Evolutionary conservation across 1,284 basidiomycete species (phyloP).

Genomic region (Tremellales sp.): DNA sequence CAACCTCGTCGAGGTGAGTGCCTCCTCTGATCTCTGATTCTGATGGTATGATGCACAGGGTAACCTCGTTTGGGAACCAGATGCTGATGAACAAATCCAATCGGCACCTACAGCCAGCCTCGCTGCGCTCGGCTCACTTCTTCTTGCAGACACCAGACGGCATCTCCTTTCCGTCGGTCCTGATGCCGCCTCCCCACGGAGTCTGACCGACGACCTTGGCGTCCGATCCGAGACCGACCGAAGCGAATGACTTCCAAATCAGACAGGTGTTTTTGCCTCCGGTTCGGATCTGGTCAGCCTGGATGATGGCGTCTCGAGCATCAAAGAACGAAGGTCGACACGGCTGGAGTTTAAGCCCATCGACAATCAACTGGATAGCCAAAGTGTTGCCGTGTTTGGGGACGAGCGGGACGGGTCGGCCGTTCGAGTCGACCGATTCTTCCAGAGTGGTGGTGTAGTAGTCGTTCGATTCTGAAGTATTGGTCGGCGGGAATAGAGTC

Average conservation of each 20-base stretch:
- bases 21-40: no score
- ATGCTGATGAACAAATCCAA: background rate
- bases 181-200: slow-evolving; percentile 89
- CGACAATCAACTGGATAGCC: slow-evolving; percentile 76
- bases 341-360: slow-evolving; percentile 90
- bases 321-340: slow-evolving; percentile 90
- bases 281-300: slow-evolving; percentile 85
- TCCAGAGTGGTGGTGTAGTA: slow-evolving; percentile 58
- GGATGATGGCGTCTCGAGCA: slow-evolving; percentile 86
- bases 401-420: slow-evolving; percentile 59
- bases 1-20: no score
- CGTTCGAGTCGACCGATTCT: slow-evolving; percentile 45
- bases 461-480: slow-evolving; percentile 51
- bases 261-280: slow-evolving; percentile 87
- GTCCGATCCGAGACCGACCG: slow-evolving; percentile 73
- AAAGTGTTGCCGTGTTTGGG: slow-evolving; percentile 92
- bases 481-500: slow-evolving; percentile 71
- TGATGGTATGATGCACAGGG: no score
- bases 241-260: slow-evolving; percentile 82
- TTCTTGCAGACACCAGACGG: slow-evolving; percentile 23
- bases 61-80: no score
- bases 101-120: no score
- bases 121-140: background rate
- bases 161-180: slow-evolving; percentile 50
- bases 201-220: slow-evolving; percentile 70